A percentile compares a stretch with the other conserved stretches of the same genome.
Conservation (phyloP, 306 rosid genomes). For the Malus orientalis region DNA sequence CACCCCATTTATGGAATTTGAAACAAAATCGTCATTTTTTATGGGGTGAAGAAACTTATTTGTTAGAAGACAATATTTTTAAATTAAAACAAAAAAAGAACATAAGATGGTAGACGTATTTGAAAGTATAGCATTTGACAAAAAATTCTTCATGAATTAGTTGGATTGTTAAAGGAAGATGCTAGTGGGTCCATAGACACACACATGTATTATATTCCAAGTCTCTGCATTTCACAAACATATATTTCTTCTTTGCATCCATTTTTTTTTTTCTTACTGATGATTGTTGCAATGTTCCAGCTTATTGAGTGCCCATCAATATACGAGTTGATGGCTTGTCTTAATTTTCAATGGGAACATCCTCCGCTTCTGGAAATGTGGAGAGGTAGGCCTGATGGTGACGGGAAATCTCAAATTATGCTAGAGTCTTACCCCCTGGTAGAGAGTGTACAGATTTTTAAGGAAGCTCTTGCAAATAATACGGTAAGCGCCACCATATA, state of each 20-base stretch:
- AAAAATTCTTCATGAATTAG: neutral
- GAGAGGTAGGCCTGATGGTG: constrained; percentile 49
- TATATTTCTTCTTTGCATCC: neutral
- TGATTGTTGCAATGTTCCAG: constrained; percentile 43
- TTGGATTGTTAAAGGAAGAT: neutral
- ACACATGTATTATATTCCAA: neutral
- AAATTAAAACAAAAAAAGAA: neutral
- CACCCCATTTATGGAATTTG: neutral
- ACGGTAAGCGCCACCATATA: constrained; percentile 35
- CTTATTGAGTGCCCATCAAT: constrained; percentile 90
- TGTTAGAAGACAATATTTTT: neutral
- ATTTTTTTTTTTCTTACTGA: neutral
- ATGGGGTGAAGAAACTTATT: neutral
- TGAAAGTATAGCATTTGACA: neutral
- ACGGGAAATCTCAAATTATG: constrained; percentile 46
- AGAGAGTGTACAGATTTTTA: constrained; percentile 48
- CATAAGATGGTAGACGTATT: neutral
- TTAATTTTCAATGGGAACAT: constrained; percentile 63
- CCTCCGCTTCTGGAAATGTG: constrained; percentile 68
- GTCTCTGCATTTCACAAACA: neutral
- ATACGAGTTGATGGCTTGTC: constrained; percentile 69
- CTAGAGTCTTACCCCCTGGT: constrained; percentile 70
- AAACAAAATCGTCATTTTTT: neutral
- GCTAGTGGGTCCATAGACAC: neutral
- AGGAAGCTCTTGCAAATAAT: constrained; percentile 67